phyloP scores from a whole-genome alignment of 305 asterid genomes.

The Fraxinus dipetala region DNA sequence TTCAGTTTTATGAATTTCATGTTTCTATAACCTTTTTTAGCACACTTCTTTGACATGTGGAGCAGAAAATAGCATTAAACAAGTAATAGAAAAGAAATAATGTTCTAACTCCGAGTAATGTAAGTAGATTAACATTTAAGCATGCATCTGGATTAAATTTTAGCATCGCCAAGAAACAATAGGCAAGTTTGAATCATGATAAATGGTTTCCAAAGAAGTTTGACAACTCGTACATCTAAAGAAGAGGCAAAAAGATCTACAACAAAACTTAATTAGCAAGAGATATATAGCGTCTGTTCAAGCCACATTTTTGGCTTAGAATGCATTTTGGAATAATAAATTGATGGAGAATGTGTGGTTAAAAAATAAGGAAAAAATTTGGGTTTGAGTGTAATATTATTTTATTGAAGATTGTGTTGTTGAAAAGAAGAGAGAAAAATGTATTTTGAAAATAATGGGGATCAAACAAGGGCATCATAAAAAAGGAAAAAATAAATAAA shows the following conservation, averaged over 20 bases:
- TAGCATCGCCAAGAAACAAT: neutral
- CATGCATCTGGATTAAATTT: neutral
- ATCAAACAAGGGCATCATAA: neutral
- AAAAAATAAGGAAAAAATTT: no score
- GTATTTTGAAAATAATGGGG: neutral
- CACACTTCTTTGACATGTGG: slow-evolving; percentile 4
- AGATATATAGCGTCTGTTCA: neutral
- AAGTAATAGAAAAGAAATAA: neutral
- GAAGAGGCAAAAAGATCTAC: neutral
- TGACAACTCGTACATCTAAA: neutral
- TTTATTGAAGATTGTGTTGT: neutral
- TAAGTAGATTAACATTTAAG: neutral
- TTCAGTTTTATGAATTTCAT: neutral
- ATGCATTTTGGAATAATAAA: neutral
- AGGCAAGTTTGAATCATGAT: neutral
- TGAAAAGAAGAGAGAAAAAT: neutral
- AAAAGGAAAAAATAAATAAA: neutral
- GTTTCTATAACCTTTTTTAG: slow-evolving; percentile 5
- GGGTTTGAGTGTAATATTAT: neutral
- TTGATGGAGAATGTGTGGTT: neutral
- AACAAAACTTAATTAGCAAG: slow-evolving; percentile 1
- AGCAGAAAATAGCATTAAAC: neutral
- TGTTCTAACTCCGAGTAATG: neutral
- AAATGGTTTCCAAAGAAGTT: neutral
- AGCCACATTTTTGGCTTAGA: neutral